Conservation (phyloP, 2,329 filamentous ascomycete genomes). For the Sodiomyces alkalinus region DNA sequence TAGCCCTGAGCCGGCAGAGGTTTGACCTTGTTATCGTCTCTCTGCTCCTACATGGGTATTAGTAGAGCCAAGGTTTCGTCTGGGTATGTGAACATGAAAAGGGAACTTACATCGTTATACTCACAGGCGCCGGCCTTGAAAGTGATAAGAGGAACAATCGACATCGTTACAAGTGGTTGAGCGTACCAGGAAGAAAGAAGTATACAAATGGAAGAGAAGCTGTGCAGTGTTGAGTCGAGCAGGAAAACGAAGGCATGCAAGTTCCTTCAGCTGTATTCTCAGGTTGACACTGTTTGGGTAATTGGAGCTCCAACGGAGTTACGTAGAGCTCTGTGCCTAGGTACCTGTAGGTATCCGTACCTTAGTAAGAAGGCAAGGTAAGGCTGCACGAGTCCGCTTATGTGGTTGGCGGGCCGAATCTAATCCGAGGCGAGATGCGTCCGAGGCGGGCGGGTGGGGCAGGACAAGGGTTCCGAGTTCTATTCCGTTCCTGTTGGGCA, state of each 20-base stretch:
- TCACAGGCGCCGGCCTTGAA: slow-evolving; percentile 92
- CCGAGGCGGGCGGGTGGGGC: slow-evolving; percentile 4
- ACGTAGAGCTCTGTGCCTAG: slow-evolving; percentile 3
- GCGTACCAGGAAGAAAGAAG: no score
- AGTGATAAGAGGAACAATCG: slow-evolving; percentile 72
- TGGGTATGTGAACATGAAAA: no score
- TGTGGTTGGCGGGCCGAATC: slow-evolving; percentile 8
- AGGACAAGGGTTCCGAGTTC: no score
- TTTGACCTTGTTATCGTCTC: slow-evolving; percentile 58
- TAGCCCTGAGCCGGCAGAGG: slow-evolving; percentile 64
- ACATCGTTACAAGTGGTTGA: slow-evolving; percentile 40
- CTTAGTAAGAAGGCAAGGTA: no score
- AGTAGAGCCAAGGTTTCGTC: no score
- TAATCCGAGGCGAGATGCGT: slow-evolving; percentile 8
- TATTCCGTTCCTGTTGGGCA: no score
- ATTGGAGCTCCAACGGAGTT: slow-evolving; percentile 2
- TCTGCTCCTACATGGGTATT: no score
- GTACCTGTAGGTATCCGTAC: no score
- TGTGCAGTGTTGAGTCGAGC: no score
- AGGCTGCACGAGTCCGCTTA: no score
- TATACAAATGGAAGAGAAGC: no score
- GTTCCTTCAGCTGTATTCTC: background rate
- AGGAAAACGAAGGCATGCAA: background rate
- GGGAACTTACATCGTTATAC: slow-evolving; percentile 65
- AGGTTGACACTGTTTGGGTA: background rate